Conservation (phyloP, 192 early-diverging fungal genomes). For the Backusella mclennaniae region DNA sequence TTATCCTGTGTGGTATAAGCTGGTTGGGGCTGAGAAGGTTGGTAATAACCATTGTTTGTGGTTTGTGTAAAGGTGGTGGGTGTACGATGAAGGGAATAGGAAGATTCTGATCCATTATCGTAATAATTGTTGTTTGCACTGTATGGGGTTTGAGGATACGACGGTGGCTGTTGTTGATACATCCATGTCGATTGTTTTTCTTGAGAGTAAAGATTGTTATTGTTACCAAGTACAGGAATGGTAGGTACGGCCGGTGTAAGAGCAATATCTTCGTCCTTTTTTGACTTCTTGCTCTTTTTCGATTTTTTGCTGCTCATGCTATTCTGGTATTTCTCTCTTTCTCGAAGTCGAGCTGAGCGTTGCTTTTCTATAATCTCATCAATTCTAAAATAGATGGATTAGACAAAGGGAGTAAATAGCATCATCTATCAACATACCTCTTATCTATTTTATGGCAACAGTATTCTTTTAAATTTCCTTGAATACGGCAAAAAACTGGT, state of each 20-base stretch:
- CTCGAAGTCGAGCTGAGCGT: neutral
- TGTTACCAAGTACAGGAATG: slow-evolving; percentile 2
- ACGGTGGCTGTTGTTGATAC: neutral
- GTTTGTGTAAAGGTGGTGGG: neutral
- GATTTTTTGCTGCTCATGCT: slow-evolving; percentile 10
- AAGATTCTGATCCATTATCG: neutral
- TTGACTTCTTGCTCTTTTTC: neutral
- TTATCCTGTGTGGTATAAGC: neutral
- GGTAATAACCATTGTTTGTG: neutral
- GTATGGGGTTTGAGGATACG: neutral
- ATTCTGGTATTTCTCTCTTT: slow-evolving; percentile 7
- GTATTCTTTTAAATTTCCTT: slow-evolving; percentile 87
- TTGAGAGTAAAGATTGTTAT: neutral
- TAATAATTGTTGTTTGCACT: neutral
- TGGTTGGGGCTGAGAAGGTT: neutral
- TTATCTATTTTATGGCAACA: slow-evolving; percentile 90
- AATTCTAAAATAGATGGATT: slow-evolving; percentile 6
- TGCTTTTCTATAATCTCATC: slow-evolving; percentile 20
- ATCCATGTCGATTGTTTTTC: neutral
- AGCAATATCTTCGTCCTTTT: neutral
- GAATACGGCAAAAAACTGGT: slow-evolving; percentile 74
- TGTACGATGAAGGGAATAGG: neutral
- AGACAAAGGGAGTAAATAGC: neutral
- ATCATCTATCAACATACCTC: slow-evolving; percentile 47
- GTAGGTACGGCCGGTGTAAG: neutral